These are phyloP conservation scores for Tillandsia fasciculata DNA, from an alignment of 176 grass and related monocot species.

Conservation along the genomic window DNA sequence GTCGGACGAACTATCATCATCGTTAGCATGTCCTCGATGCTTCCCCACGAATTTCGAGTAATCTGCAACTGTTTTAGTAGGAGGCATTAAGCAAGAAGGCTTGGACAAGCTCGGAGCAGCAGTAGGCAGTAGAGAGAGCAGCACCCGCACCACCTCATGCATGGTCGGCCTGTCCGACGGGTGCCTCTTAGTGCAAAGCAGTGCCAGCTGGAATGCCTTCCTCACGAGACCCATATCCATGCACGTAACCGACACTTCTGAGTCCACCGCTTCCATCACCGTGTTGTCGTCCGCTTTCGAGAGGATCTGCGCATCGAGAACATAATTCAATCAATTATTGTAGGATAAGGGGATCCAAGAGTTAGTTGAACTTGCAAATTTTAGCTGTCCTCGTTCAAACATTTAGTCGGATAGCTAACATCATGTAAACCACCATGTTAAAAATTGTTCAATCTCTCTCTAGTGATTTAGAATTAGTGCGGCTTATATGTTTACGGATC, in stretches of 20 bases:
- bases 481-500: too few relatives aligned
- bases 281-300: constrained; percentile 97
- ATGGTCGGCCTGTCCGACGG: constrained; percentile 80
- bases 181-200: constrained; percentile 83
- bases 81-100: constrained; percentile 4
- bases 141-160: constrained; percentile 77
- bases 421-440: too few relatives aligned
- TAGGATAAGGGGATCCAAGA: too few relatives aligned
- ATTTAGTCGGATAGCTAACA: too few relatives aligned
- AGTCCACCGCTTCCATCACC: constrained; percentile 96
- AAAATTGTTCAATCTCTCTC: too few relatives aligned
- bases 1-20: constrained; percentile 60
- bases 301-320: constrained; percentile 48
- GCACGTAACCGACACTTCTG: constrained; percentile 93
- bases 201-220: constrained; percentile 92
- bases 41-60: constrained; percentile 35
- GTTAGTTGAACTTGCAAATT: too few relatives aligned
- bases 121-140: constrained; percentile 66
- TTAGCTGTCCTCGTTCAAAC: too few relatives aligned
- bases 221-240: constrained; percentile 67
- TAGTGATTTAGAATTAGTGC: too few relatives aligned
- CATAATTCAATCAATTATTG: constrained; percentile 1
- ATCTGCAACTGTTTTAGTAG: constrained; percentile 24
- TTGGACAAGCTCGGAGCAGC: constrained; percentile 28
- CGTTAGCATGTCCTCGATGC: constrained; percentile 8